These are phyloP conservation scores for Bretschneidera sinensis DNA, from an alignment of 345 rosid genomes.

Conservation along the genomic window DNA sequence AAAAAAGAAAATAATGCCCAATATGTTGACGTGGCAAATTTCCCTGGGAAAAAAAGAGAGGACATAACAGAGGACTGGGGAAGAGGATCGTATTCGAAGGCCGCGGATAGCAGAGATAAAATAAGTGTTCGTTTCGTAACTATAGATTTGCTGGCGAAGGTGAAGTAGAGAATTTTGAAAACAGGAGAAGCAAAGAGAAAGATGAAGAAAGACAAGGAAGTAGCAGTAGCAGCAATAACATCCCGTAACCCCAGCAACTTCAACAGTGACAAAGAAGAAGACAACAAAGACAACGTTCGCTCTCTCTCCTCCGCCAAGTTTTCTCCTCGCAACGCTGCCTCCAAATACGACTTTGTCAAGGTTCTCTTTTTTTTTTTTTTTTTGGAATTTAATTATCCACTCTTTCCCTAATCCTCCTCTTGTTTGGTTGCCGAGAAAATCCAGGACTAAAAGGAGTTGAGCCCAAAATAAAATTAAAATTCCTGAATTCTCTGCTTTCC, in stretches of 20 bases:
- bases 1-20: too few species aligned
- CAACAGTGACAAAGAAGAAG: constrained; percentile 30
- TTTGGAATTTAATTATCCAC: background rate
- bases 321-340: constrained; percentile 65
- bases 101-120: too few species aligned
- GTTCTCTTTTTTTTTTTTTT: constrained; percentile 17
- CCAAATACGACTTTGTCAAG: constrained; percentile 86
- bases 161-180: background rate
- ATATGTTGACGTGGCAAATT: too few species aligned
- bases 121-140: too few species aligned
- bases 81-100: too few species aligned
- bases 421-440: background rate
- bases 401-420: background rate
- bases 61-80: too few species aligned
- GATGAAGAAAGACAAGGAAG: constrained; percentile 24
- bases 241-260: constrained; percentile 10
- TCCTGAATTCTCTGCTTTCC: background rate
- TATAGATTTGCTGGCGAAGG: too few species aligned
- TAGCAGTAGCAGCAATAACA: constrained; percentile 16
- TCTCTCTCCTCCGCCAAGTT: constrained; percentile 40
- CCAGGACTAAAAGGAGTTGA: background rate
- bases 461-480: too few species aligned
- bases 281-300: constrained; percentile 20
- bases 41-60: too few species aligned
- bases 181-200: constrained; percentile 16